Evolutionary conservation across 345 rosid genomes (phyloP).

Genomic region (Viola odorata): DNA sequence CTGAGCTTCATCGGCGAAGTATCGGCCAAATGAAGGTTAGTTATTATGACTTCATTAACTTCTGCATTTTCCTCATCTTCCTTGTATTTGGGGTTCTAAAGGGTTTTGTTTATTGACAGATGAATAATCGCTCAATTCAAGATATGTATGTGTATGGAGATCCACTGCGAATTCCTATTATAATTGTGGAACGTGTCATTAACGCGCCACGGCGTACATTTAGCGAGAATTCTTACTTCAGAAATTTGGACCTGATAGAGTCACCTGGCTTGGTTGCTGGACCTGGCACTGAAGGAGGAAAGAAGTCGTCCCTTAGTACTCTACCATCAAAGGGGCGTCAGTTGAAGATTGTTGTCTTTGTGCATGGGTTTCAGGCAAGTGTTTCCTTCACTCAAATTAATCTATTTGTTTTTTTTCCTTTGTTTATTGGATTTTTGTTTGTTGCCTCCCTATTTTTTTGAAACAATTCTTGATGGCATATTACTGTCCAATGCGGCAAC

Average conservation of each 20-base stretch:
- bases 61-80: slow-evolving; percentile 6
- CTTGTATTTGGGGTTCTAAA: slow-evolving; percentile 6
- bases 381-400: not conserved
- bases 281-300: slow-evolving; percentile 26
- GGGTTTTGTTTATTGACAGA: slow-evolving; percentile 45
- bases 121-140: slow-evolving; percentile 79
- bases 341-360: slow-evolving; percentile 73
- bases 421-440: too few species aligned
- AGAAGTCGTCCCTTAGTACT: slow-evolving; percentile 22
- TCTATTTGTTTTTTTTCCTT: too few species aligned
- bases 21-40: slow-evolving; percentile 94
- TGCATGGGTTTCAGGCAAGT: slow-evolving; percentile 97
- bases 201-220: slow-evolving; percentile 79
- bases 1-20: slow-evolving; percentile 93
- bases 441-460: too few species aligned
- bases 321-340: slow-evolving; percentile 40
- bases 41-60: slow-evolving; percentile 8
- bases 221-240: slow-evolving; percentile 71
- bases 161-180: slow-evolving; percentile 72
- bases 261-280: slow-evolving; percentile 24
- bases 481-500: too few species aligned
- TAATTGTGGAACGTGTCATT: slow-evolving; percentile 72
- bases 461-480: too few species aligned
- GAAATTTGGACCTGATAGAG: slow-evolving; percentile 51
- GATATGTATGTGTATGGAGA: slow-evolving; percentile 88